phyloP scores from a whole-genome alignment of 2,329 filamentous ascomycete species.

The Talaromyces sp. region DNA sequence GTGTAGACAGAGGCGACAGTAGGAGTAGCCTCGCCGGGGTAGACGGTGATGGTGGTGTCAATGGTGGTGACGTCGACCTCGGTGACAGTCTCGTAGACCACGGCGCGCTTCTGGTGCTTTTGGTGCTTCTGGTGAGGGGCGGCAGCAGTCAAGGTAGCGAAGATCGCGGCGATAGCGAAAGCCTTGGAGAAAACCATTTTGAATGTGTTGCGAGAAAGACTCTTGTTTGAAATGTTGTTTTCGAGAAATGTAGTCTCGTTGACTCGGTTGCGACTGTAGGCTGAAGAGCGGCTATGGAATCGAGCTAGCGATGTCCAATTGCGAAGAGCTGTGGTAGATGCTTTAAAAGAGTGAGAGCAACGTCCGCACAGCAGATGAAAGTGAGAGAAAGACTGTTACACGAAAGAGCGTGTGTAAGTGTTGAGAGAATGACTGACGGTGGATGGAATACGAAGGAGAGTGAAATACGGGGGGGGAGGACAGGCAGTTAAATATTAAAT shows the following conservation, averaged over 20 bases:
- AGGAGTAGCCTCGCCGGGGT: constrained; percentile 28
- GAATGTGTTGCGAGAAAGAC: constrained; percentile 12
- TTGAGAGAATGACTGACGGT: constrained; percentile 11
- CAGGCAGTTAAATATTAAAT: constrained; percentile 9
- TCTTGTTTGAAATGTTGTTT: background rate
- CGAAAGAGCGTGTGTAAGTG: constrained; percentile 9
- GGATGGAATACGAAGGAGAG: background rate
- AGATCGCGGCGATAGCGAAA: constrained; percentile 35
- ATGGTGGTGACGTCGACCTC: constrained; percentile 50
- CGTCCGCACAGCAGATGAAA: constrained; percentile 20
- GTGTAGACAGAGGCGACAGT: constrained; percentile 12
- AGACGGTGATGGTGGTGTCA: constrained; percentile 49
- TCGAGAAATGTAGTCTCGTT: background rate
- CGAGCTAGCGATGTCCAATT: constrained; percentile 19
- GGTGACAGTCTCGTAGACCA: constrained; percentile 51
- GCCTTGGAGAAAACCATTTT: constrained; percentile 40
- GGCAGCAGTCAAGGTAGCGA: constrained; percentile 31
- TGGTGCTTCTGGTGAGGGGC: constrained; percentile 37
- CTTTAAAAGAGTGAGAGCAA: constrained; percentile 17
- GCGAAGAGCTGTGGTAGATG: constrained; percentile 6
- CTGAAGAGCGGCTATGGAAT: constrained; percentile 15
- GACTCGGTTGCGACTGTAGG: constrained; percentile 4
- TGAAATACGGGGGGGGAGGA: constrained; percentile 1
- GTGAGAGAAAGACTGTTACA: constrained; percentile 11
- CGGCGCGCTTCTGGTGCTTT: constrained; percentile 39